Evolutionary conservation across 1,139 yeast genomes (phyloP).

Genomic region (Magnusiomyces suaveolens): DNA sequence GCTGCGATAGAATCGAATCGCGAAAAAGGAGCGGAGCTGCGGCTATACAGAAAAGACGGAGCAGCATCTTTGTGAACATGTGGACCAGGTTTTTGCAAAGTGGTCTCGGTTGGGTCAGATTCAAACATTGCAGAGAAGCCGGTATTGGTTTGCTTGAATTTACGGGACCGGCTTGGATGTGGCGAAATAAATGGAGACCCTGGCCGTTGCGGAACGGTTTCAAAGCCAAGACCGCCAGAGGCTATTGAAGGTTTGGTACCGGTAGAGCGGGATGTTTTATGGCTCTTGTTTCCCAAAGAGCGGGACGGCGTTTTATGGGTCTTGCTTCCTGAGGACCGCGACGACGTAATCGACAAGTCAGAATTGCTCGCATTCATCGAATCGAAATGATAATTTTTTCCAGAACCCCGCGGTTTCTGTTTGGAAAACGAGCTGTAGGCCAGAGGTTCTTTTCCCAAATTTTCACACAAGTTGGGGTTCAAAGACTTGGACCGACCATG

Average conservation of each 20-base stretch:
- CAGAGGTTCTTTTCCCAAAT: too few species aligned
- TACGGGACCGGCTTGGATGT: background rate
- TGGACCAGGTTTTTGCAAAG: too few species aligned
- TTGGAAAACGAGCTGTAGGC: background rate
- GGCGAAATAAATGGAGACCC: conserved; percentile 3
- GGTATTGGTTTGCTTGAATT: background rate
- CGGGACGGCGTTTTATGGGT: too few species aligned
- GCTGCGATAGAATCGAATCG: background rate
- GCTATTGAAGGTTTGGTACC: background rate
- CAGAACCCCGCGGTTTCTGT: background rate
- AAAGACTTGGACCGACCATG: too few species aligned
- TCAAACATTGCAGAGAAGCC: background rate
- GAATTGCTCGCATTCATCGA: background rate
- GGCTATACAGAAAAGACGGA: background rate
- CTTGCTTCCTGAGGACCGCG: too few species aligned
- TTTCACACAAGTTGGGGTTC: too few species aligned
- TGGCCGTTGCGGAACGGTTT: background rate
- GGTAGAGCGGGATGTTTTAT: too few species aligned
- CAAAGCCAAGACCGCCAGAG: background rate
- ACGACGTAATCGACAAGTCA: background rate
- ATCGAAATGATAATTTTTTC: background rate
- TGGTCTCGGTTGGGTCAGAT: too few species aligned
- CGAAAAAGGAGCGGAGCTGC: too few species aligned
- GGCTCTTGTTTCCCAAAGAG: too few species aligned
- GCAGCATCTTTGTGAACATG: background rate